A percentile compares a stretch with the other conserved stretches of the same genome.
These are phyloP conservation scores for Lactifluus pinguis DNA, from an alignment of 768 basidiomycete species.

Conservation along the genomic window DNA sequence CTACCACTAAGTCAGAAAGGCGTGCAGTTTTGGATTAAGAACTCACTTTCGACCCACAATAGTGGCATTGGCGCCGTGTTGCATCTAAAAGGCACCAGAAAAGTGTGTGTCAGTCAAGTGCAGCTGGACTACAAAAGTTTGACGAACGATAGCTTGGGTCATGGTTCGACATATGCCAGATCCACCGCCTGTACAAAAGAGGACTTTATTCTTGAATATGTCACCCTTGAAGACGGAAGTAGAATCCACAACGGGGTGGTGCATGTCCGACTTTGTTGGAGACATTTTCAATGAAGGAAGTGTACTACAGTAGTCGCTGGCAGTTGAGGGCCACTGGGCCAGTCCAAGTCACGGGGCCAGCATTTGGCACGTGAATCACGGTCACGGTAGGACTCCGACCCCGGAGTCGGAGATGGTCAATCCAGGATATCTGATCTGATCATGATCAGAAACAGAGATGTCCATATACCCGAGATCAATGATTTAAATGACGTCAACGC, in stretches of 20 bases:
- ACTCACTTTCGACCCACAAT: constrained; percentile 86
- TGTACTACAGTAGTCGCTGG: too few relatives aligned
- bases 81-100: constrained; percentile 43
- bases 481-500: constrained; percentile 1
- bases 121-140: background rate
- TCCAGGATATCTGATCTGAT: too few relatives aligned
- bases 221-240: constrained; percentile 62
- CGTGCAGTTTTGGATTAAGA: background rate
- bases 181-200: constrained; percentile 86
- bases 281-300: constrained; percentile 28
- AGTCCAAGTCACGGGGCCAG: too few relatives aligned
- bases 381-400: too few relatives aligned
- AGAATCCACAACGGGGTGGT: constrained; percentile 43
- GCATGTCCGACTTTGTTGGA: constrained; percentile 29
- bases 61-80: constrained; percentile 68
- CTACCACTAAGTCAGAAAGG: constrained; percentile 30
- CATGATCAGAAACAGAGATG: background rate
- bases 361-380: too few relatives aligned
- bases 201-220: constrained; percentile 84
- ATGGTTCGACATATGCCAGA: constrained; percentile 90
- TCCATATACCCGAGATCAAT: background rate
- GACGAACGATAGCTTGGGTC: constrained; percentile 70
- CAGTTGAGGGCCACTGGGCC: too few relatives aligned
- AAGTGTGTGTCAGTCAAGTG: background rate
- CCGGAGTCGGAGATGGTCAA: too few relatives aligned